Conservation (phyloP, 2,329 filamentous ascomycete genomes). For the Colletotrichum liaoningense region DNA sequence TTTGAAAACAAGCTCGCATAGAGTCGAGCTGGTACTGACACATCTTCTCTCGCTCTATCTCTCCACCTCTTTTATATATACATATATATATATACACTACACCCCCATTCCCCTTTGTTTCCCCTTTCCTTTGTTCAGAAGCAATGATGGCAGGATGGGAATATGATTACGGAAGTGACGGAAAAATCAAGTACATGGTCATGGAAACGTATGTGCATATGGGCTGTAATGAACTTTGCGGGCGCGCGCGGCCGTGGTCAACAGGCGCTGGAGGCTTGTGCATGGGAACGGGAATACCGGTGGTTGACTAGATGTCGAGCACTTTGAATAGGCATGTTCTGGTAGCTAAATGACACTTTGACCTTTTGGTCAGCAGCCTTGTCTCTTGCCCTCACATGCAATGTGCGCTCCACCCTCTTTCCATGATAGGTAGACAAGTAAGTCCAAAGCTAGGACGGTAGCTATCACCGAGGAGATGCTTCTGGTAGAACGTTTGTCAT, state of each 20-base stretch:
- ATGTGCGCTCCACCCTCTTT: background rate
- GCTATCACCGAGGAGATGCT: background rate
- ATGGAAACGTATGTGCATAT: background rate
- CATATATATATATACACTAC: background rate
- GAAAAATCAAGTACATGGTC: background rate
- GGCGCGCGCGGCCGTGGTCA: background rate
- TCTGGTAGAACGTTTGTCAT: background rate
- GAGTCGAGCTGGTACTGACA: background rate
- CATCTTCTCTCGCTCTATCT: background rate
- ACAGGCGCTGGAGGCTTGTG: constrained; percentile 10
- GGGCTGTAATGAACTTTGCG: background rate
- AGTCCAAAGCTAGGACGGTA: background rate
- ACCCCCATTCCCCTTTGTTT: background rate
- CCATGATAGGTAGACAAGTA: background rate
- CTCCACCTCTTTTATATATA: background rate
- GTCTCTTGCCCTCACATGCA: background rate
- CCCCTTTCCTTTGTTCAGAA: background rate
- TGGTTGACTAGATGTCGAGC: background rate
- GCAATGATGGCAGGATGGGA: background rate
- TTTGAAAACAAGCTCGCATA: background rate
- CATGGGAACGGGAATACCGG: background rate
- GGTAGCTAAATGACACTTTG: background rate
- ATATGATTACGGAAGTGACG: background rate
- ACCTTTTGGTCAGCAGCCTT: background rate
- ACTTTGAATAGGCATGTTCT: background rate